Base-by-base conservation (phyloP, 495 filamentous ascomycete species). In the Lepidopterella palustris region DNA sequence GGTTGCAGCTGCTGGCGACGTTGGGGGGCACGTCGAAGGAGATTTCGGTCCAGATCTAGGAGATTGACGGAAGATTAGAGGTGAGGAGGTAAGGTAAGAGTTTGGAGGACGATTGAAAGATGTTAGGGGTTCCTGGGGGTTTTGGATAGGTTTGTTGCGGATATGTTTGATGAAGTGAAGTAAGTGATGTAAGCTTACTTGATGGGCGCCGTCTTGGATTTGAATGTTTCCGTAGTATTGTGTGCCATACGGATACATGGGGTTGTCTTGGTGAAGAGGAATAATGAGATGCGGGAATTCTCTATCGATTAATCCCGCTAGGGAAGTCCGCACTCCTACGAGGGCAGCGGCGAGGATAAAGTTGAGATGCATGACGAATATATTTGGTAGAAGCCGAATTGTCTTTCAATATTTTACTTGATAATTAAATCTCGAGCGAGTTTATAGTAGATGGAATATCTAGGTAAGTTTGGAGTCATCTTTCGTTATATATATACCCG, bases 261-360 rank as follows among this genome's bases (percentile, higher is more conserved):
- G 59, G 18, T 0, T 8, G 31, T 40, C 39, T 53, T 58, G n/a
- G 9, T 55, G 45, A 50, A 66, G 9, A 5, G 63, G 63, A 26
- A 66, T 57, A 15, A 66, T 59, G 42, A 63, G 56, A 31, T 60
- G 55, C n/a, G 63, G 63, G 26, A 66, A 62, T 11, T 62, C 1
- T 13, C 51, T 28, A 39, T 28, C 26, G 47, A 60, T 28, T 28
- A 49, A 23, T 5, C 3, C 21, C 3, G 45, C 45, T 20, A 49
- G n/a, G 10, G 45, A 49, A 5, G 15, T 18, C 2, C 10, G 45
- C n/a, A 24, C 45, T 24, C n/a, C n/a, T 49, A 49, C 10, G 4
- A 49, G 2, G 11, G 21, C 21, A 20, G 24, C 2, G 3, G 45
- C 10, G 4, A 49, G 45, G 45, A 49, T 11, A 10, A 21, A 49